Conservation (phyloP, 208 protist species). For the Wallacemonas sp. region DNA sequence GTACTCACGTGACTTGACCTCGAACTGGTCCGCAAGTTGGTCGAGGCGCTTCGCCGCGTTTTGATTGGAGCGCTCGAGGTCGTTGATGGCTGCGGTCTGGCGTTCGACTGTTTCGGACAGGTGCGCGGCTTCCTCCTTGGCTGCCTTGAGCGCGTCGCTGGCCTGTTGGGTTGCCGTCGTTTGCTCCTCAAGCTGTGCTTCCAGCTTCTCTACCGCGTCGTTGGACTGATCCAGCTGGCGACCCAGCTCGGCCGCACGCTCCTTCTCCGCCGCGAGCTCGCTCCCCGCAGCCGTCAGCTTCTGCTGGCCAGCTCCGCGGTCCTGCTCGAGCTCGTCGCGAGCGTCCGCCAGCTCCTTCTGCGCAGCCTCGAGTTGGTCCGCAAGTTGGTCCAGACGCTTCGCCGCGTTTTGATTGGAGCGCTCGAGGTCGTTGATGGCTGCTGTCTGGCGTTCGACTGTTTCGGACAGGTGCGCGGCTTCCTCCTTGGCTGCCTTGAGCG, state of each 20-base stretch:
- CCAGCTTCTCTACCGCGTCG: slow-evolving; percentile 2
- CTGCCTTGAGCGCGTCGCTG: background rate
- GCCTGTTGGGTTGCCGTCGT: slow-evolving; percentile 9
- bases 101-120: background rate
- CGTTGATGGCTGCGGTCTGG: background rate
- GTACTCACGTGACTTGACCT: background rate
- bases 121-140: slow-evolving; percentile 14
- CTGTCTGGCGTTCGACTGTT: background rate
- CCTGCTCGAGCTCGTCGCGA: slow-evolving; percentile 3
- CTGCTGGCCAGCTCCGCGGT: slow-evolving; percentile 3
- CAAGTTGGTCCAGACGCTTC: slow-evolving; percentile 15
- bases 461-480: no score
- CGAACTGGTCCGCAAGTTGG: slow-evolving; percentile 13
- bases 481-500: background rate
- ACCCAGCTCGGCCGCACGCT: slow-evolving; percentile 1
- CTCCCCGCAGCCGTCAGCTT: slow-evolving; percentile 5
- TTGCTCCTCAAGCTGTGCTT: slow-evolving; percentile 4
- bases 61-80: slow-evolving; percentile 1
- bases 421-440: slow-evolving; percentile 6
- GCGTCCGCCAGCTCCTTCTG: slow-evolving; percentile 6
- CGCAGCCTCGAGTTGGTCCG: slow-evolving; percentile 10
- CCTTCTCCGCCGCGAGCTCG: slow-evolving; percentile 6
- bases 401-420: slow-evolving; percentile 3
- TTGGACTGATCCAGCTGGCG: slow-evolving; percentile 3
- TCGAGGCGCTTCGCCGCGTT: slow-evolving; percentile 15